Evolutionary conservation across 148 eudicot genomes (phyloP).

Genomic region (Fagopyrum esculentum): DNA sequence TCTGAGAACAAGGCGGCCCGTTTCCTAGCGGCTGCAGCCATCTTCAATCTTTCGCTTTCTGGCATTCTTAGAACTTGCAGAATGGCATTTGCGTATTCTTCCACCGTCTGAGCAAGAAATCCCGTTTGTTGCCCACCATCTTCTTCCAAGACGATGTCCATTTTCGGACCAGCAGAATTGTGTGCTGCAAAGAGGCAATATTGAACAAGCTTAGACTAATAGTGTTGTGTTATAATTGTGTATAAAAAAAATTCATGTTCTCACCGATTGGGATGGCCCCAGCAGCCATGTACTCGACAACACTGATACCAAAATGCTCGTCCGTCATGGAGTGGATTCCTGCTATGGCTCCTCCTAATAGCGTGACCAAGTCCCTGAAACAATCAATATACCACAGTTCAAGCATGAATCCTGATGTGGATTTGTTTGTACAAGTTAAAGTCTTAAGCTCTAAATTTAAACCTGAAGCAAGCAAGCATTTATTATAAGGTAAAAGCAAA

Average conservation of each 20-base stretch:
- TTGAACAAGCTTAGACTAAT: too few species aligned
- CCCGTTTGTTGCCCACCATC: conserved; percentile 39
- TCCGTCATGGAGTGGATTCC: conserved; percentile 95
- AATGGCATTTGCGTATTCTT: conserved; percentile 37
- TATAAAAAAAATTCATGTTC: not conserved
- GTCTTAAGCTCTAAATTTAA: not conserved
- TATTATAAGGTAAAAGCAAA: too few species aligned
- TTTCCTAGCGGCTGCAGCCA: conserved; percentile 86
- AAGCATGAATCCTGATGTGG: not conserved
- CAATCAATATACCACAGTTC: not conserved
- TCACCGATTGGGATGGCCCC: conserved; percentile 95
- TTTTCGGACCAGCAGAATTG: conserved; percentile 94
- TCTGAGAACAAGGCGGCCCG: conserved; percentile 75
- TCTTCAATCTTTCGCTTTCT: conserved; percentile 44
- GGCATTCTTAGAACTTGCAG: conserved; percentile 55
- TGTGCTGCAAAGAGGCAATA: conserved; percentile 48
- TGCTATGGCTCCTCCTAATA: conserved; percentile 64
- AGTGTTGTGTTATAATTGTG: not conserved
- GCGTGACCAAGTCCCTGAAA: conserved; percentile 74
- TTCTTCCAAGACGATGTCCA: conserved; percentile 89
- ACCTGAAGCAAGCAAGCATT: too few species aligned
- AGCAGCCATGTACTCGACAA: conserved; percentile 96
- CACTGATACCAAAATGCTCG: conserved; percentile 94
- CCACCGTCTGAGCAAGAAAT: conserved; percentile 4
- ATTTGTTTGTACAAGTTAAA: not conserved